Base-by-base conservation (phyloP, 768 basidiomycete species). In the Cystobasidium onofrii region DNA sequence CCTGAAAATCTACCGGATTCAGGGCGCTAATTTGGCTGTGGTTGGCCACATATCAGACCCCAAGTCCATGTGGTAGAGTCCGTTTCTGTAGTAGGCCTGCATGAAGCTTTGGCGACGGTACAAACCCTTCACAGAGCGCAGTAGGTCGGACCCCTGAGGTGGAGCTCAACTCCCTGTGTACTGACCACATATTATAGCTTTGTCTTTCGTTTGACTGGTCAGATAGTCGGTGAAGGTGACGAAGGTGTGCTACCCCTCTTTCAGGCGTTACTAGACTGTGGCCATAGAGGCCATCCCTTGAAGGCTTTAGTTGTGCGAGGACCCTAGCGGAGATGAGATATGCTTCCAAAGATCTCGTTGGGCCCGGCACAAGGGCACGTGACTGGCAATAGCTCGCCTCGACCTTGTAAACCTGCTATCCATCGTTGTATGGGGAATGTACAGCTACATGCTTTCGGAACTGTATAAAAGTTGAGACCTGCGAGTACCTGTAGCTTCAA, bases 261-360 rank as follows among this genome's bases (percentile, higher is more conserved):
- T 44, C 65, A 67, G 44, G 65, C 50, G 10, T 13, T 67, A 15
- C 18, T 67, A 31, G 27, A 29, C 6, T 67, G 65, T 41, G 43
- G 52, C 27, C 9, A 12, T 27, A 31, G 7, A 27, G 63, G 63
- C 17, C 46, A 20, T 39, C 7, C 15, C n/a, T 6, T 39, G 39
- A 39, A 39, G 7, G 7, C 15, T n/a, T n/a, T n/a, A n/a, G n/a
- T n/a, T n/a, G n/a, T n/a, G n/a, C n/a, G n/a, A n/a, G n/a, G n/a
- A n/a, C n/a, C n/a, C n/a, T n/a, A n/a, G n/a, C n/a, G n/a, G n/a
- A n/a, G n/a, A n/a, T n/a, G n/a, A n/a, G n/a, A n/a, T n/a, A n/a
- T n/a, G n/a, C n/a, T n/a, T n/a, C n/a, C n/a, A n/a, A n/a, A n/a
- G n/a, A n/a, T n/a, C n/a, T n/a, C n/a, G n/a, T n/a, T n/a, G n/a